phyloP scores from a whole-genome alignment of 768 basidiomycete species.

The Mycena galopus region DNA sequence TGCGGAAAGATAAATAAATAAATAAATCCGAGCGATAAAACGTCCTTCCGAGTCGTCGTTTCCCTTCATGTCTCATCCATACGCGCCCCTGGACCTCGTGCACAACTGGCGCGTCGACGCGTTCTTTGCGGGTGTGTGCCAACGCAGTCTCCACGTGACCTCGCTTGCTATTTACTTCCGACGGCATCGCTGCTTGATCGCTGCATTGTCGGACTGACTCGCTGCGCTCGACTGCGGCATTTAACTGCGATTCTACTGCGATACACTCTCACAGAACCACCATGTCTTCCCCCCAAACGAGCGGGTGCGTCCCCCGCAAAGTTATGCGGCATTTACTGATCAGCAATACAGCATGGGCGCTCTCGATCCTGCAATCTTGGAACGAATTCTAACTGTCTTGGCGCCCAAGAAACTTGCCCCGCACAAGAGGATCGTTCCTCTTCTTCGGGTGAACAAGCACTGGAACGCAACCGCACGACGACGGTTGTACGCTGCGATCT shows the following conservation, averaged over 20 bases:
- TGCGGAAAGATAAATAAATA: too few relatives aligned
- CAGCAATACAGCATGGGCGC: neutral
- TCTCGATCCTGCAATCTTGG: conserved; percentile 19
- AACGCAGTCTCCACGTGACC: neutral
- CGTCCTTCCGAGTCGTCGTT: neutral
- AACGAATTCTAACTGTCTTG: conserved; percentile 20
- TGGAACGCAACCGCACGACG: conserved; percentile 8
- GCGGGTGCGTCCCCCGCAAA: neutral
- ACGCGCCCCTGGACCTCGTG: too few relatives aligned
- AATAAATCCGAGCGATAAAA: too few relatives aligned
- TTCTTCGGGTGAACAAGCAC: conserved; percentile 29
- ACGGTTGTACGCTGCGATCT: conserved; percentile 21
- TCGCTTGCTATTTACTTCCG: neutral
- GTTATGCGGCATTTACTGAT: neutral
- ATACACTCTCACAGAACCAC: neutral
- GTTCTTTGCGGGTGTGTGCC: neutral
- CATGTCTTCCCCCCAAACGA: conserved; percentile 13
- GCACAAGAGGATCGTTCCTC: conserved; percentile 26
- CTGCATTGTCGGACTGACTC: neutral
- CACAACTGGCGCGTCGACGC: neutral
- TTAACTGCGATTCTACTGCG: conserved; percentile 3
- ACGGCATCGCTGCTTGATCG: neutral
- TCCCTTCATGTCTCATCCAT: neutral
- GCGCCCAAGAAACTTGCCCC: conserved; percentile 32
- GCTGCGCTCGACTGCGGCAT: conserved; percentile 13